Conservation (phyloP, 306 rosid genomes). For the Glycine soja region DNA sequence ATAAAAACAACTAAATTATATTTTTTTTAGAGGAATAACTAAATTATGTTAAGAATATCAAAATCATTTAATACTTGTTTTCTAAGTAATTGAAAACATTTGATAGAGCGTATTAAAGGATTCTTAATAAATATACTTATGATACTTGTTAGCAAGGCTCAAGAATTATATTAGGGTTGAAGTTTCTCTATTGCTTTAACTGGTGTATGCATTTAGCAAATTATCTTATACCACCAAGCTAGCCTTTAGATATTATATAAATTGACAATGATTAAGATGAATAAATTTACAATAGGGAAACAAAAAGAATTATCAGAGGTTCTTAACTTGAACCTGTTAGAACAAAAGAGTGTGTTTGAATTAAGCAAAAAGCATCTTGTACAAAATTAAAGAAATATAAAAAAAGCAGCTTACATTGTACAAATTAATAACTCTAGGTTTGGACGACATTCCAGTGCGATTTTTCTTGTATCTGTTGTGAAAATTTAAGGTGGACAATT, state of each 20-base stretch:
- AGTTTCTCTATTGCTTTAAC: not conserved
- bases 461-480: constrained; percentile 7
- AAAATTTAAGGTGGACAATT: not conserved
- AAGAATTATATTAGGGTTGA: not conserved
- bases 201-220: not conserved
- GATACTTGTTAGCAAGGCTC: not conserved
- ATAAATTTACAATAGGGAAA: not conserved
- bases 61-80: too few species aligned
- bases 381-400: not conserved
- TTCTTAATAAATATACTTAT: too few species aligned
- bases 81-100: too few species aligned
- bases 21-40: too few species aligned
- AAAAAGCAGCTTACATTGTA: not conserved
- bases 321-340: not conserved
- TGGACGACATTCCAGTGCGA: not conserved
- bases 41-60: too few species aligned
- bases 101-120: too few species aligned
- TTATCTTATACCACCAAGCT: not conserved
- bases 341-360: not conserved
- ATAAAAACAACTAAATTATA: too few species aligned
- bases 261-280: not conserved
- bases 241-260: not conserved
- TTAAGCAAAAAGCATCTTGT: not conserved
- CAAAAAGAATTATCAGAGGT: not conserved
- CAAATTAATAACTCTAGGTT: not conserved